phyloP scores from a whole-genome alignment of 139 green algal genomes.

The Ostreobium quekettii region DNA sequence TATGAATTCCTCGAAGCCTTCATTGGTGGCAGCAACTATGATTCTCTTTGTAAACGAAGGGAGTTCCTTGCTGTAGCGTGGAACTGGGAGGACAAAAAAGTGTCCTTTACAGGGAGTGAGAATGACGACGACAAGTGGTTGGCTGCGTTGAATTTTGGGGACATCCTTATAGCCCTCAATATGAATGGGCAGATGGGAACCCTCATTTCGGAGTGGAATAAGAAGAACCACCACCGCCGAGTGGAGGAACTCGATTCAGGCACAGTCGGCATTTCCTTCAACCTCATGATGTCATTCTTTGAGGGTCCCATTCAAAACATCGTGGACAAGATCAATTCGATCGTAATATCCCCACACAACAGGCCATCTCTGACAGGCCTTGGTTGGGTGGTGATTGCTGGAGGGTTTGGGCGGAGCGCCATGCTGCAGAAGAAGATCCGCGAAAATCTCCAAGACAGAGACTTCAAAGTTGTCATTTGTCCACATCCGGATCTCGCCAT shows the following conservation, averaged over 20 bases:
- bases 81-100: neutral
- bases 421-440: neutral
- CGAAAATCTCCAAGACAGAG: neutral
- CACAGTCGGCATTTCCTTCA: neutral
- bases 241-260: neutral
- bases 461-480: neutral
- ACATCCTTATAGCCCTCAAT: neutral
- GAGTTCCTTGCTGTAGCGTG: neutral
- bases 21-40: neutral
- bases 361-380: too few relatives aligned
- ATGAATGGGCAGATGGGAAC: neutral
- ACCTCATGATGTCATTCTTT: neutral
- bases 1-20: neutral
- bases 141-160: neutral
- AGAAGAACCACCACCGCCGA: neutral
- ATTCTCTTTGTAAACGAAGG: neutral
- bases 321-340: neutral
- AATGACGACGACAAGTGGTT: neutral
- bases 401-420: neutral
- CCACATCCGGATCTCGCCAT: neutral
- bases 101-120: neutral
- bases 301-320: neutral
- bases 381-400: neutral
- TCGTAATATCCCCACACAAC: neutral
- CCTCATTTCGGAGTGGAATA: neutral